Evolutionary conservation across 2,329 filamentous ascomycete species (phyloP).

Genomic region (Arthrobotrys megalospora): DNA sequence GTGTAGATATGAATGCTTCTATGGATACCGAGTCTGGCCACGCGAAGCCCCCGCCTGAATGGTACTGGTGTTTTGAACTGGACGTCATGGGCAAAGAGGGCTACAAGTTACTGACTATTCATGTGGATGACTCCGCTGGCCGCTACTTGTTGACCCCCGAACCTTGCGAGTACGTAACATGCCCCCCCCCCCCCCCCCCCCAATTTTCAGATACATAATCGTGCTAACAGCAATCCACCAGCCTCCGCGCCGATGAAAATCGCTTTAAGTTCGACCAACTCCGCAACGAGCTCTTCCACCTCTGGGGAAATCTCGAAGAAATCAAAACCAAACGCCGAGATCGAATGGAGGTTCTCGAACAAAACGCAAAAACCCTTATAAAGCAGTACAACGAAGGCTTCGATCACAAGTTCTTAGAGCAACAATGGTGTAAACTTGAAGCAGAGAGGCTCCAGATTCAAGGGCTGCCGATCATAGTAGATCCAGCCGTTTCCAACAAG

Average conservation of each 20-base stretch:
- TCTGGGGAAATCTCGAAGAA: slow-evolving; percentile 57
- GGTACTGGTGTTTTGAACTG: slow-evolving; percentile 58
- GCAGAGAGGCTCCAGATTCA: slow-evolving; percentile 13
- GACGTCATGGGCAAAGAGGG: slow-evolving; percentile 49
- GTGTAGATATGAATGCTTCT: slow-evolving; percentile 7
- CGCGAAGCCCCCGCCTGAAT: slow-evolving; percentile 17
- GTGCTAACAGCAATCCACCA: neutral
- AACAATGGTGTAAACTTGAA: neutral
- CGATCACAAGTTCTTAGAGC: slow-evolving; percentile 23
- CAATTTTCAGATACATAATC: neutral
- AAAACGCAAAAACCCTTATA: neutral
- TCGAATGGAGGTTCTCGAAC: slow-evolving; percentile 6
- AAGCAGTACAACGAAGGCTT: slow-evolving; percentile 15
- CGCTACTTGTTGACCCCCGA: slow-evolving; percentile 38
- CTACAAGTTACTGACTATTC: slow-evolving; percentile 30
- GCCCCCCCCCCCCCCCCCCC: neutral
- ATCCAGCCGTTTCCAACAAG: slow-evolving; percentile 38
- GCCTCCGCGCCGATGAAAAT: slow-evolving; percentile 31
- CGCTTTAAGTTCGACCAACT: slow-evolving; percentile 17
- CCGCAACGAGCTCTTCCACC: slow-evolving; percentile 38
- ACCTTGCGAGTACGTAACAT: slow-evolving; percentile 47
- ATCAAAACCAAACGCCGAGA: slow-evolving; percentile 36
- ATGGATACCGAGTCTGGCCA: slow-evolving; percentile 15
- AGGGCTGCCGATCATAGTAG: slow-evolving; percentile 20
- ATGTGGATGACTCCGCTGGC: slow-evolving; percentile 46